Evolutionary conservation across 179 eudicot genomes (phyloP), one percentile per base, ranked within the genome.

Genomic region (Silene coronaria): DNA sequence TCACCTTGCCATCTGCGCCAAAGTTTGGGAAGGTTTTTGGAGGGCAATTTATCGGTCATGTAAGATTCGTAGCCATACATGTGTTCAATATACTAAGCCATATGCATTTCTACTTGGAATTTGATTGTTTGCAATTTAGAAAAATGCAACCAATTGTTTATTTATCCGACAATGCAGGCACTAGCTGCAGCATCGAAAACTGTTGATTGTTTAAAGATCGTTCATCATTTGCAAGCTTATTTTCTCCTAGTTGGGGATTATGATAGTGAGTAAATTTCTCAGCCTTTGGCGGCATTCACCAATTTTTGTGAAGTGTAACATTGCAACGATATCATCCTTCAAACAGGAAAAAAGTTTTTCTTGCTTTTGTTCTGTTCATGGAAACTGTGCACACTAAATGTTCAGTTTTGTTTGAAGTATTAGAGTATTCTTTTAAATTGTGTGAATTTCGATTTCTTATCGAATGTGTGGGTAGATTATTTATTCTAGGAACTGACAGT

Each of bases 171-270:
- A 17, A 55, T 87, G 86, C 92, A 96, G 99, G 97, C 98, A 58
- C 72, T 96, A 67, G 99, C 99, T 78, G 99, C 99, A 78, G 99
- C 99, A 71, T 82, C 97, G 75, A 96, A 96, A 83, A 93, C 99
- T 76, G 96, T 96, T 73, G 99, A 96, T 86, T 86, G 85, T 75
- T 91, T 87, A 0, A 96, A 96, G 89, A 67, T 87, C 48, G 86
- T 88, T 65, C 97, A 96, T 84, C 91, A 97, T 85, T 84, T 96
- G 75, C 99, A 93, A 83, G 96, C 89, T 67, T 89, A 88, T 87
- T 96, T 96, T 79, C 96, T 93, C 82, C 99, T 96, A 75, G 86
- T 82, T 59, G 99, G 99, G 72, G 98, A 96, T 88, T 51, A 75
- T 80, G 85, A 91, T 70, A 79, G 99, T 96, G 82, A 89, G 97